Conservation (phyloP, 208 protist species). For the Vickermania spadyakhi region DNA sequence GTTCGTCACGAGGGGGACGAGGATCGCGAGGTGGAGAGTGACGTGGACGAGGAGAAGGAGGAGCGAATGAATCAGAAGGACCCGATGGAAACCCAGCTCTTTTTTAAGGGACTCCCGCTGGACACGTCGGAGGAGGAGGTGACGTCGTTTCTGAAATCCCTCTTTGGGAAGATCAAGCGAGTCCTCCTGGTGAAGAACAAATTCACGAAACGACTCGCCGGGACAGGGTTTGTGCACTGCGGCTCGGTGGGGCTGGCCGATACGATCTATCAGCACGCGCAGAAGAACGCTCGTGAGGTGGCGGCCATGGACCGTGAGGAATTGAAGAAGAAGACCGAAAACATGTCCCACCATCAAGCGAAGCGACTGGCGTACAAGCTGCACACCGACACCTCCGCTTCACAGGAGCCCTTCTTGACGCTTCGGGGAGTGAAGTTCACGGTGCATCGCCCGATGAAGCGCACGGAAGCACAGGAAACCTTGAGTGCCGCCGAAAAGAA, state of each 20-base stretch:
- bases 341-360: conserved; percentile 71
- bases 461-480: conserved; percentile 74
- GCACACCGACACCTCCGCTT: conserved; percentile 43
- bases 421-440: conserved; percentile 82
- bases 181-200: conserved; percentile 82
- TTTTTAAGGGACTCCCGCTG: conserved; percentile 77
- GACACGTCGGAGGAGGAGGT: conserved; percentile 83
- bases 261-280: conserved; percentile 69
- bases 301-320: conserved; percentile 48
- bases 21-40: conserved; percentile 76
- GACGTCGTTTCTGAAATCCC: conserved; percentile 50
- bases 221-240: conserved; percentile 85
- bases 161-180: conserved; percentile 63
- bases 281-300: conserved; percentile 84
- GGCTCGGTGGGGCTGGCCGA: conserved; percentile 46
- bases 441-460: conserved; percentile 68
- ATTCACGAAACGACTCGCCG: conserved; percentile 52
- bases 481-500: conserved; percentile 54
- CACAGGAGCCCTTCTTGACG: conserved; percentile 74
- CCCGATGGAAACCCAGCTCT: conserved; percentile 83
- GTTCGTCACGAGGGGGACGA: conserved; percentile 31
- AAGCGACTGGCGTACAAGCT: conserved; percentile 76
- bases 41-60: conserved; percentile 86
- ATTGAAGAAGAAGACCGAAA: conserved; percentile 55
- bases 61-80: conserved; percentile 77